A percentile compares a stretch with the other conserved stretches of the same genome.
These are phyloP conservation scores for Mediolabrus comicus DNA, from an alignment of 108 stramenopile genomes.

Conservation along the genomic window DNA sequence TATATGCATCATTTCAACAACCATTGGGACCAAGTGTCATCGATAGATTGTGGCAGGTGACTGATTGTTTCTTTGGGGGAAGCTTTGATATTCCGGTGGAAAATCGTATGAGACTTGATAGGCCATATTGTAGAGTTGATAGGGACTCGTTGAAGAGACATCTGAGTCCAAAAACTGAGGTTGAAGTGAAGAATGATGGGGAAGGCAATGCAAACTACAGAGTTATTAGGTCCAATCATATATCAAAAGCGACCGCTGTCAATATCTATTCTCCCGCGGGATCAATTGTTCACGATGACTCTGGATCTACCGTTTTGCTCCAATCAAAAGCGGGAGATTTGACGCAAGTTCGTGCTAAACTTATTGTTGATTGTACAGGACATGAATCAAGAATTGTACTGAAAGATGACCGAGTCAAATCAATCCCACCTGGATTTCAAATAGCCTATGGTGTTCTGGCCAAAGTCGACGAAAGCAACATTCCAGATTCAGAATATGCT, in stretches of 20 bases:
- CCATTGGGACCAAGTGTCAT: conserved; percentile 41
- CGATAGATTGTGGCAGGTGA: conserved; percentile 78
- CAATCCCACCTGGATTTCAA: conserved; percentile 84
- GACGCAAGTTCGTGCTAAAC: conserved; percentile 67
- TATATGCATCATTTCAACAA: conserved; percentile 28
- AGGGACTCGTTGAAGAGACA: conserved; percentile 59
- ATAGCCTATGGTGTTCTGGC: conserved; percentile 92
- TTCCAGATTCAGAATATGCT: conserved; percentile 42
- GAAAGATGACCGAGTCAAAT: conserved; percentile 62
- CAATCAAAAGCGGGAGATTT: conserved; percentile 51
- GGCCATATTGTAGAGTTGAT: conserved; percentile 87
- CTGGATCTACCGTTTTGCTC: conserved; percentile 60
- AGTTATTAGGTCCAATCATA: conserved; percentile 65
- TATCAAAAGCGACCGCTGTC: conserved; percentile 60
- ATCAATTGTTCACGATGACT: conserved; percentile 64
- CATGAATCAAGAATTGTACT: conserved; percentile 85
- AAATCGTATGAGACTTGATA: conserved; percentile 67
- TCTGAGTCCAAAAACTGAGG: conserved; percentile 47
- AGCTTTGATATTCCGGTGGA: conserved; percentile 80
- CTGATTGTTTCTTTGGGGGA: conserved; percentile 94
- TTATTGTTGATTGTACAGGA: conserved; percentile 92
- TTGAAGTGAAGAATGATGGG: conserved; percentile 13
- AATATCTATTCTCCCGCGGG: conserved; percentile 81
- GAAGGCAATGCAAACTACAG: conserved; percentile 41
- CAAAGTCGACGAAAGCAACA: conserved; percentile 65